Conservation (phyloP, 441 rosid genomes). For the Raphanus hybrid region DNA sequence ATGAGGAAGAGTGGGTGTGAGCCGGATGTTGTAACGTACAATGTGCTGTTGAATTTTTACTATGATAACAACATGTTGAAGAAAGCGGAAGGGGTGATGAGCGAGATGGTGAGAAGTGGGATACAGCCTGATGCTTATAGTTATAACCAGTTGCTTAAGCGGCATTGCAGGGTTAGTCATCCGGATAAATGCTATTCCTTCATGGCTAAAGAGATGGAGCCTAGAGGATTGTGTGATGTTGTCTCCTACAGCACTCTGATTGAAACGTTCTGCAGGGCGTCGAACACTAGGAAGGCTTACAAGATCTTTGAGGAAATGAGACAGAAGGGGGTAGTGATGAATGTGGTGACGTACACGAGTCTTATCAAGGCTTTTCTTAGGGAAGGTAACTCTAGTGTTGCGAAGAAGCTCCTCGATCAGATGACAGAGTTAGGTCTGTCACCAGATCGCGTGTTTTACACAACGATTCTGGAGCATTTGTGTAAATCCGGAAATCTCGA, state of each 20-base stretch:
- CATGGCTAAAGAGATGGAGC: conserved; percentile 70
- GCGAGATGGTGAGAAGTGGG: conserved; percentile 73
- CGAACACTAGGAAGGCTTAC: conserved; percentile 58
- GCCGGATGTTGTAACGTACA: conserved; percentile 84
- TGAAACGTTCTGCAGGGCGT: conserved; percentile 57
- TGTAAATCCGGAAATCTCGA: conserved; percentile 77
- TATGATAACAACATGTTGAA: conserved; percentile 68
- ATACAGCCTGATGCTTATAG: conserved; percentile 78
- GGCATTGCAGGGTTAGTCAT: conserved; percentile 65
- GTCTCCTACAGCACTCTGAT: conserved; percentile 87
- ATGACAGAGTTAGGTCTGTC: conserved; percentile 65
- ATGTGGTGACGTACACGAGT: conserved; percentile 79
- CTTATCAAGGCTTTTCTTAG: conserved; percentile 72
- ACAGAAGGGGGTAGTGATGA: conserved; percentile 60
- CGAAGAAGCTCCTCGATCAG: conserved; percentile 69
- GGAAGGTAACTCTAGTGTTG: conserved; percentile 62
- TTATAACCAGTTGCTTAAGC: conserved; percentile 81
- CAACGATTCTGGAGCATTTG: conserved; percentile 73
- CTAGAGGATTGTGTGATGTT: conserved; percentile 71
- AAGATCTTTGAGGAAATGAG: conserved; percentile 77
- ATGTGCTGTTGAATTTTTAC: conserved; percentile 74
- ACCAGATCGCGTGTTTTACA: conserved; percentile 79
- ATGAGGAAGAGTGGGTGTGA: conserved; percentile 71
- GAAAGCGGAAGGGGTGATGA: conserved; percentile 68
- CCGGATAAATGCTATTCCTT: conserved; percentile 62